Evolutionary conservation across 2,329 filamentous ascomycete species (phyloP).

Genomic region (Stagonosporopsis vannaccii): DNA sequence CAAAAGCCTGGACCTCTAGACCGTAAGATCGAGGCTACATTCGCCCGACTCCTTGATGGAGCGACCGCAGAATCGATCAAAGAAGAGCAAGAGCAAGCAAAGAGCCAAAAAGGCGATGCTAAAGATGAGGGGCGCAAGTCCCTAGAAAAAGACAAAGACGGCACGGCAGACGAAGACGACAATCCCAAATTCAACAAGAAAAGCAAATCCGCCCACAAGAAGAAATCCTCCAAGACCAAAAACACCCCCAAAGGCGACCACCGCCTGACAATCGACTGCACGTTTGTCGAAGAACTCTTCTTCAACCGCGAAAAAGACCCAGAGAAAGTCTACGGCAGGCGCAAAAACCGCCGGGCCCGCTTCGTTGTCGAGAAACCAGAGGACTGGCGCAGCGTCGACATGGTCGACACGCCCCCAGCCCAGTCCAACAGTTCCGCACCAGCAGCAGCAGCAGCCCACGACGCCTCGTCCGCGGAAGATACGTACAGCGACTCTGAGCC

Average conservation of each 20-base stretch:
- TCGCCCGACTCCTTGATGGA: slow-evolving; percentile 53
- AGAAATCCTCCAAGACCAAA: slow-evolving; percentile 31
- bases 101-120: not conserved
- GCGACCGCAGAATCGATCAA: slow-evolving; percentile 40
- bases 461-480: slow-evolving; percentile 13
- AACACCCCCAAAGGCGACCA: slow-evolving; percentile 58
- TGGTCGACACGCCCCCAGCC: slow-evolving; percentile 43
- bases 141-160: not conserved
- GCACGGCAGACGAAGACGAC: slow-evolving; percentile 3
- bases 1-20: slow-evolving; percentile 61
- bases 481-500: slow-evolving; percentile 25
- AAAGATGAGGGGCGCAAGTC: not conserved
- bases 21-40: slow-evolving; percentile 60
- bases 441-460: slow-evolving; percentile 14
- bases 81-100: slow-evolving; percentile 12
- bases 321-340: slow-evolving; percentile 54
- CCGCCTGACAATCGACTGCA: slow-evolving; percentile 59
- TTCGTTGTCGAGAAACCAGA: slow-evolving; percentile 48
- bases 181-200: slow-evolving; percentile 17
- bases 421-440: not conserved
- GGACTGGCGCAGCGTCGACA: slow-evolving; percentile 56
- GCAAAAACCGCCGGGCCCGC: slow-evolving; percentile 56
- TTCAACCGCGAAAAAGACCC: slow-evolving; percentile 58
- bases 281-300: slow-evolving; percentile 59
- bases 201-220: slow-evolving; percentile 30